Base-by-base conservation (phyloP, 495 filamentous ascomycete species). In the Letharia columbiana region DNA sequence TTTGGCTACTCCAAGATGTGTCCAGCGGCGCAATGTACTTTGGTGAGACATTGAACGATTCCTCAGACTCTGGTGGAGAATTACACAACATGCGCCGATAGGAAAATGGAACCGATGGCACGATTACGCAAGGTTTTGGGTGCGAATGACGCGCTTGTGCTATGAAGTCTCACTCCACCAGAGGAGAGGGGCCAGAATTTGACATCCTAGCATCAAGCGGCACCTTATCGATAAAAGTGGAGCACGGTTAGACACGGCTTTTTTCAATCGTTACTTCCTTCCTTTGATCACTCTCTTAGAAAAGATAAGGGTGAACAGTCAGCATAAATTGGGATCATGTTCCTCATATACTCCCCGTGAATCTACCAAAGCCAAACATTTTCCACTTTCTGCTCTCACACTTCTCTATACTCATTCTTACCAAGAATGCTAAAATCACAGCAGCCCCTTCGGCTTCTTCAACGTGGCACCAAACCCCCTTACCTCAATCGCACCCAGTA, bases 341-440 rank as follows among this genome's bases (percentile, higher is more conserved):
- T n/a, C 45, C 20, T 47, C 15, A 28, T 28, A 7, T 52, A 1
- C 18, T 49, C 23, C 23, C 23, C 6, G 18, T 7, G 20, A 50
- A 28, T 50, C 10, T 15, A 12, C 20, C 28, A 5, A 50, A 44
- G 12, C 12, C 42, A 17, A 44, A 2, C 12, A 18, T 18, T 15
- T 45, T 12, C 17, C 1, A 3, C 44, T 15, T 49, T 23, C 20
- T n/a, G 8, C 9, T 49, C 45, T 49, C 0, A 9, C 20, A 5
- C 20, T 20, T 49, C 45, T 49, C 45, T n/a, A 23, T 49, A 13
- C 20, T 8, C n/a, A 2, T 28, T 50, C n/a, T 50, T 15, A 54
- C 28, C 50, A 33, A 15, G 3, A 28, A 66, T 66, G 64, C 47
- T 52, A 28, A 60, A 54, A 56, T 40, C 64, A 61, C 59, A 47